Base-by-base conservation (phyloP, 371 early-diverging fungal genomes). In the Chytridiales sp. region DNA sequence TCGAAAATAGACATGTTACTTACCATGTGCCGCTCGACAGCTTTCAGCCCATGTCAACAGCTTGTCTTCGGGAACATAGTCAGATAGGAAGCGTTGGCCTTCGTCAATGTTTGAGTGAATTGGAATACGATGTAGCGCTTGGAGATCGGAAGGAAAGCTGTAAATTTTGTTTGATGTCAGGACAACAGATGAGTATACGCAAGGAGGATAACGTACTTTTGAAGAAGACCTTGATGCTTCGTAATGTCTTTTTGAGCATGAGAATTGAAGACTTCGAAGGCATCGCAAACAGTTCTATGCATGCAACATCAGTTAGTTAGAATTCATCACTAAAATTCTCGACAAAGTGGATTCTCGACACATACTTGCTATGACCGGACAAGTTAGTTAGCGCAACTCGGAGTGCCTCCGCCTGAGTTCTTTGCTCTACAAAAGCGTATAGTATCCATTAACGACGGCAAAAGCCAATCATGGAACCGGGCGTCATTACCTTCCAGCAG, bases 31-130 rank as follows among this genome's bases (percentile, higher is more conserved):
- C 11, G 58, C 13, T 24, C 67, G 61, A 59, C 78, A 77, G 46
- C 64, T 62, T 8, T 77, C 69, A 3, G 64, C 72, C 78, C 78
- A 77, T 1, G 56, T 32, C 2, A 67, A 22, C 29, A 77, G 60
- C 31, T 64, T 64, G 3, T 70, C 68, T 54, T 69, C 66, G 1
- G 78, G 78, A 17, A 77, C 72, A 50, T 62, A 77, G 50, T 73
- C 69, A 1, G 61, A 49, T 29, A 77, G 58, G 39, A 56, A 62
- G 49, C 59, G 51, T 2, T 54, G 43, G 3, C 67, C 65, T 11
- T 61, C 64, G 13, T 64, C 51, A 17, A 70, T 55, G 5, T 55
- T 38, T 13, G 31, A 50, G 44, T 77, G 77, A 24, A 77, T 62
- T 6, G 72, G 77, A 29, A 77, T 69, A 47, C 56, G 60, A 38